These are phyloP conservation scores for Telopea speciosissima DNA, from an alignment of 177 flowering plant genomes.

Conservation along the genomic window DNA sequence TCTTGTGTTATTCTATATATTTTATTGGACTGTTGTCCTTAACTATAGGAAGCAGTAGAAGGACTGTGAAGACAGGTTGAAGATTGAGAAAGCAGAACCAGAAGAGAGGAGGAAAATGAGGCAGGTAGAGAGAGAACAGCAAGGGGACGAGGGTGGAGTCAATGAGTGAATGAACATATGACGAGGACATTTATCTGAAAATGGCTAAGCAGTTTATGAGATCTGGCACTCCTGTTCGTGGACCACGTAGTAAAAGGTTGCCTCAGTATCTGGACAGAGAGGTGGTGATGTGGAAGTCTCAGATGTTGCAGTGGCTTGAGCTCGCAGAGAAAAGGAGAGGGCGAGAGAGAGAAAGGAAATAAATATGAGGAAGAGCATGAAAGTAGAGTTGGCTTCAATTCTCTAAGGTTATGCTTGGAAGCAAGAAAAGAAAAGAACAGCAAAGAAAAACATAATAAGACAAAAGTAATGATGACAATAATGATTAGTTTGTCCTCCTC, in stretches of 20 bases:
- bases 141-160: slow-evolving; percentile 47
- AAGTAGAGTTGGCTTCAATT: too few species aligned
- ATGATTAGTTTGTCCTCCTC: too few species aligned
- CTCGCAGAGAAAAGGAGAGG: slow-evolving; percentile 79
- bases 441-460: too few species aligned
- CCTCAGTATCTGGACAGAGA: slow-evolving; percentile 84
- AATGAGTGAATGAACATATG: slow-evolving; percentile 50
- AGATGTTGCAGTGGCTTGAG: slow-evolving; percentile 92
- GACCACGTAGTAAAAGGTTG: slow-evolving; percentile 42
- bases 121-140: slow-evolving; percentile 64
- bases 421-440: too few species aligned
- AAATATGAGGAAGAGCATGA: too few species aligned
- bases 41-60: slow-evolving; percentile 66
- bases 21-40: slow-evolving; percentile 66
- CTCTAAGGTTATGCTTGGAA: too few species aligned
- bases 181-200: slow-evolving; percentile 58
- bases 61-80: slow-evolving; percentile 87
- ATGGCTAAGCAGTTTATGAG: slow-evolving; percentile 85
- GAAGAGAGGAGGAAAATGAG: slow-evolving; percentile 81
- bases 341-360: slow-evolving; percentile 47
- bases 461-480: too few species aligned
- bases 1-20: slow-evolving; percentile 58
- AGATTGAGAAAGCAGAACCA: slow-evolving; percentile 91
- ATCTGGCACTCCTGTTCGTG: slow-evolving; percentile 86
- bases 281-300: slow-evolving; percentile 85